Evolutionary conservation across 805 yeast species (phyloP).

Genomic region (Myxozyma geophila): DNA sequence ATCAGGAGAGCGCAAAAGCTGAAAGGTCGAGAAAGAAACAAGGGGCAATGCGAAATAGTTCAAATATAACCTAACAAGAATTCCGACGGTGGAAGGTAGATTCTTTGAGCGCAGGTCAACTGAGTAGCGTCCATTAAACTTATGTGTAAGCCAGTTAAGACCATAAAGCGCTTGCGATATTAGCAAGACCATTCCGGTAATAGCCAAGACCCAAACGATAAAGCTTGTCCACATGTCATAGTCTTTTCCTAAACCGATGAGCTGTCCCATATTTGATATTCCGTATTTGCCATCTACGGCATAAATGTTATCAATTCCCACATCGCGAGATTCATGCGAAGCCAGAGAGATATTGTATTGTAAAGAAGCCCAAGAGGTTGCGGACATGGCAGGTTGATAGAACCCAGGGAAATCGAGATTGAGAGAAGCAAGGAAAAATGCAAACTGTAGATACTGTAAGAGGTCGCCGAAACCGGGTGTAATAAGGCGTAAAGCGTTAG

Average conservation of each 20-base stretch:
- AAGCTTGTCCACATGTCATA: constrained; percentile 46
- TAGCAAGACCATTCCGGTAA: constrained; percentile 34
- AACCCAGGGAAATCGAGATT: constrained; percentile 63
- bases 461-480: constrained; percentile 59
- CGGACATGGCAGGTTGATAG: constrained; percentile 58
- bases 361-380: constrained; percentile 62
- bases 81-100: constrained; percentile 41
- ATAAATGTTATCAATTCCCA: constrained; percentile 26
- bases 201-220: constrained; percentile 43
- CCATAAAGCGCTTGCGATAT: constrained; percentile 29
- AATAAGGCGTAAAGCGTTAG: constrained; percentile 56
- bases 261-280: constrained; percentile 16
- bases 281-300: constrained; percentile 32
- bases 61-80: constrained; percentile 39
- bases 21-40: constrained; percentile 41
- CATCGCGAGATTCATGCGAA: constrained; percentile 15
- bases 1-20: constrained; percentile 38
- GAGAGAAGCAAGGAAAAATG: constrained; percentile 60
- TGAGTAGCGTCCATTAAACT: constrained; percentile 25
- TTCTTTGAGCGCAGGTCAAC: constrained; percentile 38
- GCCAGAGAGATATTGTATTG: constrained; percentile 42
- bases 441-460: constrained; percentile 61
- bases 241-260: constrained; percentile 36
- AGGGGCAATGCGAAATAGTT: constrained; percentile 42
- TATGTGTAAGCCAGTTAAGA: constrained; percentile 25